A percentile compares a stretch with the other conserved stretches of the same genome.
phyloP scores from a whole-genome alignment of 2,329 filamentous ascomycete genomes.

The Ophiostoma quercus region DNA sequence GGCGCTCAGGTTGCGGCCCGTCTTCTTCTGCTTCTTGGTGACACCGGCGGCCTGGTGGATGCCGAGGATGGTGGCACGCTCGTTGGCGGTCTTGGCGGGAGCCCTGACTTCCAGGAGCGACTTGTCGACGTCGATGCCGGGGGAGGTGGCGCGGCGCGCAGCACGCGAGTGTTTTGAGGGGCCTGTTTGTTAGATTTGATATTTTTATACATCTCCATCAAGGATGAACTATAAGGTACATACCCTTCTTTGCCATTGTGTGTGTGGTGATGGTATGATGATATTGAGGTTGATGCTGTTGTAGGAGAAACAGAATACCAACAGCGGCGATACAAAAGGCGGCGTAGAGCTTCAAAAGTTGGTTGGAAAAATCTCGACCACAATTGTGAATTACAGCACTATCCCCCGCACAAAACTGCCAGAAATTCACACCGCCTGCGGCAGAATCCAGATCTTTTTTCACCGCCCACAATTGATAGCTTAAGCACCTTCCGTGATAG shows the following conservation, averaged over 20 bases:
- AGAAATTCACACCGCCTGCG: conserved; percentile 33
- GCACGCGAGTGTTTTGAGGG: conserved; percentile 67
- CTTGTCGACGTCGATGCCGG: conserved; percentile 66
- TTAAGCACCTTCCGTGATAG: not conserved
- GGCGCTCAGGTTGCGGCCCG: conserved; percentile 51
- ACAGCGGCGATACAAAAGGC: not conserved
- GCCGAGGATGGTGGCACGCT: conserved; percentile 62
- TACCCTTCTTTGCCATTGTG: conserved; percentile 19
- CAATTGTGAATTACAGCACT: not conserved
- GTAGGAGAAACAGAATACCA: not conserved
- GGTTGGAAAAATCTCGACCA: not conserved
- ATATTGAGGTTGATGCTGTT: not conserved
- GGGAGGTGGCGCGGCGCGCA: conserved; percentile 65
- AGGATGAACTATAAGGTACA: not conserved
- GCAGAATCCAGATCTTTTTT: conserved; percentile 31
- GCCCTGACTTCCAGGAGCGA: conserved; percentile 57
- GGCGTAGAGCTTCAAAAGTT: not conserved
- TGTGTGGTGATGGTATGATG: not conserved
- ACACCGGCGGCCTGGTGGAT: conserved; percentile 64
- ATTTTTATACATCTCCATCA: not conserved
- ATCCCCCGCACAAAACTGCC: not conserved
- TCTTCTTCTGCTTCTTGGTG: conserved; percentile 59
- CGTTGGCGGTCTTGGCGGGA: conserved; percentile 44
- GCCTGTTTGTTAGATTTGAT: conserved; percentile 38
- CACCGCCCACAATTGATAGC: not conserved